Percentiles rank a stretch among this genome's conserved stretches.
These are phyloP conservation scores for Globisporangium okanoganense DNA, from an alignment of 352 stramenopile species.

Conservation along the genomic window DNA sequence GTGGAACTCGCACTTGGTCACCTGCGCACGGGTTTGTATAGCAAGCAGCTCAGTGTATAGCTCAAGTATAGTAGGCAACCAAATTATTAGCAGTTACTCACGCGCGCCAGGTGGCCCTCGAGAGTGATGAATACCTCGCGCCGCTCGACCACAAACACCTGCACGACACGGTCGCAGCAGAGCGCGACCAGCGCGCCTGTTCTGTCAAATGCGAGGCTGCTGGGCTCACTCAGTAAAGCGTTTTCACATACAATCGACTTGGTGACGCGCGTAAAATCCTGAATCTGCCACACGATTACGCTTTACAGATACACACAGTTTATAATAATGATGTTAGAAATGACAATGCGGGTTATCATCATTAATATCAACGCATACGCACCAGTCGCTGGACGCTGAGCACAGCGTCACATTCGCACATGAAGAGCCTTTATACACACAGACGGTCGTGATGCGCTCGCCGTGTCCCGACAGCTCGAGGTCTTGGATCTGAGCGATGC, in stretches of 20 bases:
- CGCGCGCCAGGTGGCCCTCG: conserved; percentile 61
- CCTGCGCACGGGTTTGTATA: conserved; percentile 20
- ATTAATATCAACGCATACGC: neutral
- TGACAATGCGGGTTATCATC: neutral
- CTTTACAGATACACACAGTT: conserved; percentile 21
- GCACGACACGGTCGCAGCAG: conserved; percentile 41
- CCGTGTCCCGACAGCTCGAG: conserved; percentile 51
- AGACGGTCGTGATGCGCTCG: conserved; percentile 38
- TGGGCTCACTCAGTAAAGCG: conserved; percentile 29
- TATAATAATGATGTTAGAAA: neutral
- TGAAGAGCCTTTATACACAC: conserved; percentile 18
- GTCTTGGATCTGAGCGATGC: conserved; percentile 14
- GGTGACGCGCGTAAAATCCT: conserved; percentile 19
- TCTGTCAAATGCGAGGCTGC: conserved; percentile 56
- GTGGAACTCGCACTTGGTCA: conserved; percentile 74
- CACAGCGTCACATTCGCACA: conserved; percentile 27
- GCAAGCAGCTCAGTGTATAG: neutral
- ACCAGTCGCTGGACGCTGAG: conserved; percentile 71
- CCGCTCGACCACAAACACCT: conserved; percentile 51
- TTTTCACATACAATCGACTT: conserved; percentile 41
- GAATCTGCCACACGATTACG: conserved; percentile 60
- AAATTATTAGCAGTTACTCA: conserved; percentile 17
- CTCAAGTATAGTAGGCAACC: too few relatives aligned
- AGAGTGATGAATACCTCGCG: conserved; percentile 57
- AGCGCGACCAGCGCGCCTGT: conserved; percentile 60